phyloP scores from a whole-genome alignment of 345 rosid genomes.

The Salix viminalis region DNA sequence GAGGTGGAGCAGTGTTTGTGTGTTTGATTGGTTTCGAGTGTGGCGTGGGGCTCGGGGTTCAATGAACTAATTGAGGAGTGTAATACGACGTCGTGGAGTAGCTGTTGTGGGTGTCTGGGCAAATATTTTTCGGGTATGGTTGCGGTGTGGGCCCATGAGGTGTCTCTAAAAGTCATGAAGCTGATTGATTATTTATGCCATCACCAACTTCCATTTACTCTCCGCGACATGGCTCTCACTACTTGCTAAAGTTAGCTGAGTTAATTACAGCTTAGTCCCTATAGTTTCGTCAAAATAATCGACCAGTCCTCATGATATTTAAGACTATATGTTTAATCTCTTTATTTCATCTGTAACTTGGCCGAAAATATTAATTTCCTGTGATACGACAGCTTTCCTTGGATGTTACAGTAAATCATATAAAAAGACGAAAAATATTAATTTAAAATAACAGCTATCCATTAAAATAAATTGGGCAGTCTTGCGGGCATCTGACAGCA shows the following conservation, averaged over 20 bases:
- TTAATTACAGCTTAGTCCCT: no score
- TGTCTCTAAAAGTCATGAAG: background rate
- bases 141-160: background rate
- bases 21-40: conserved; percentile 7
- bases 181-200: background rate
- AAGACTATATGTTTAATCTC: no score
- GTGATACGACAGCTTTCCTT: no score
- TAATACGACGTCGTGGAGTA: background rate
- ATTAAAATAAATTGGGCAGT: background rate
- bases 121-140: background rate
- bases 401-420: no score
- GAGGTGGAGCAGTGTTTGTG: background rate
- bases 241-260: no score
- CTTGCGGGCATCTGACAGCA: background rate
- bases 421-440: no score
- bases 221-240: no score
- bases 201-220: background rate
- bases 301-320: no score
- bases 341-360: no score
- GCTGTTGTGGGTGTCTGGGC: background rate
- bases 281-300: no score
- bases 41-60: conserved; percentile 18
- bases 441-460: no score
- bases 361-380: no score
- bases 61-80: background rate